Conservation (phyloP, 352 stramenopile species). For the Pythium utonaiense region DNA sequence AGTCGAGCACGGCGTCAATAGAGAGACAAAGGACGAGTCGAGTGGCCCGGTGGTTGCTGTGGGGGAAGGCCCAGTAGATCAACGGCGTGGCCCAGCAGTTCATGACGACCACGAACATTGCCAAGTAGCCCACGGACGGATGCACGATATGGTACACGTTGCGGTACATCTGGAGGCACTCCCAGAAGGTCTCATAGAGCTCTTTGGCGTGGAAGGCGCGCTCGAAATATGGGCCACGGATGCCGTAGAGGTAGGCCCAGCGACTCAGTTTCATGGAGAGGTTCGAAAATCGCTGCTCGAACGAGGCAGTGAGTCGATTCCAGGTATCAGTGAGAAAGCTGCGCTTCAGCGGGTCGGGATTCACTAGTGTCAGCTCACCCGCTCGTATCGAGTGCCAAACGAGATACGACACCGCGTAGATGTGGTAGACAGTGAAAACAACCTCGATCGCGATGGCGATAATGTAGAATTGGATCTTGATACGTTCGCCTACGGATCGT, state of each 20-base stretch:
- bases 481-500: not conserved
- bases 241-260: constrained; percentile 8
- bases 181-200: constrained; percentile 10
- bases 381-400: not conserved
- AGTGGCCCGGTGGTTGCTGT: constrained; percentile 4
- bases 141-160: constrained; percentile 4
- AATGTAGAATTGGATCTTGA: not conserved
- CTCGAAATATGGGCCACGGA: constrained; percentile 16
- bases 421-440: not conserved
- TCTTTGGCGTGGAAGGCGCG: constrained; percentile 13
- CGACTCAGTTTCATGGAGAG: not conserved
- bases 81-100: constrained; percentile 19
- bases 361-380: not conserved
- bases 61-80: constrained; percentile 8
- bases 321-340: not conserved
- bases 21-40: constrained; percentile 12
- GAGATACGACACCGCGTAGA: not conserved
- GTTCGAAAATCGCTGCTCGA: not conserved
- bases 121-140: not conserved
- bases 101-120: constrained; percentile 7
- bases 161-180: constrained; percentile 7
- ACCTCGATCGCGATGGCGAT: not conserved
- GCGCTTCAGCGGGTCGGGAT: not conserved
- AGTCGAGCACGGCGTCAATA: constrained; percentile 14
- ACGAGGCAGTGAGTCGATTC: not conserved